These are phyloP conservation scores for Saccharomycopsis synnaedendra DNA, from an alignment of 805 yeast genomes.

Conservation along the genomic window DNA sequence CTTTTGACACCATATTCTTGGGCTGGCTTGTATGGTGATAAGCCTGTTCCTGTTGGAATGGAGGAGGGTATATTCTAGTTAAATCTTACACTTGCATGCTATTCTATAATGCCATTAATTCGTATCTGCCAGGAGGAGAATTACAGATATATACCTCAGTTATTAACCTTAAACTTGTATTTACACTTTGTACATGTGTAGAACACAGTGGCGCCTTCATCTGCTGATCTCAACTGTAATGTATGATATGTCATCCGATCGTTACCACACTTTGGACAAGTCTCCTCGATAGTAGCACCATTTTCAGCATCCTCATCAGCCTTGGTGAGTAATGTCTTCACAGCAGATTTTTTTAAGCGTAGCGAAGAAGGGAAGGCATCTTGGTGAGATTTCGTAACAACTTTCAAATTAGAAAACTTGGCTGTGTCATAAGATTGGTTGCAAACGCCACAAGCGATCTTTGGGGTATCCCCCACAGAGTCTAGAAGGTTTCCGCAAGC, in stretches of 20 bases:
- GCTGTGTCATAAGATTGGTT: conserved; percentile 24
- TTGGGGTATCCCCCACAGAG: conserved; percentile 50
- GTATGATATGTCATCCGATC: conserved; percentile 99
- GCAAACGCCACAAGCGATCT: conserved; percentile 33
- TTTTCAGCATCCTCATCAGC: conserved; percentile 61
- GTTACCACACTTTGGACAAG: conserved; percentile 96
- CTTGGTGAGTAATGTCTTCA: conserved; percentile 68
- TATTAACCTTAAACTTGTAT: conserved; percentile 89
- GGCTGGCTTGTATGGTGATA: conserved; percentile 75
- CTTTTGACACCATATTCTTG: conserved; percentile 54
- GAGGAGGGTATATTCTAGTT: conserved; percentile 70
- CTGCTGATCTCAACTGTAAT: conserved; percentile 92
- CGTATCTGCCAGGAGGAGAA: too few relatives aligned
- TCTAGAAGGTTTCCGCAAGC: conserved; percentile 89
- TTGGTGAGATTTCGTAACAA: conserved; percentile 76
- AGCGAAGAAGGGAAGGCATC: conserved; percentile 90
- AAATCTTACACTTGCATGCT: conserved; percentile 2
- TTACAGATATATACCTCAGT: conserved; percentile 27
- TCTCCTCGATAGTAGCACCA: conserved; percentile 95
- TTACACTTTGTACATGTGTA: conserved; percentile 93
- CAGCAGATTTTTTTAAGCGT: conserved; percentile 75
- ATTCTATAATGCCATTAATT: too few relatives aligned
- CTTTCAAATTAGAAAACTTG: conserved; percentile 68
- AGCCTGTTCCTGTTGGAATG: conserved; percentile 50
- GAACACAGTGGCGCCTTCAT: conserved; percentile 98